Evolutionary conservation across 148 eudicot genomes (phyloP).

Genomic region (Rhododendron griersonianum): DNA sequence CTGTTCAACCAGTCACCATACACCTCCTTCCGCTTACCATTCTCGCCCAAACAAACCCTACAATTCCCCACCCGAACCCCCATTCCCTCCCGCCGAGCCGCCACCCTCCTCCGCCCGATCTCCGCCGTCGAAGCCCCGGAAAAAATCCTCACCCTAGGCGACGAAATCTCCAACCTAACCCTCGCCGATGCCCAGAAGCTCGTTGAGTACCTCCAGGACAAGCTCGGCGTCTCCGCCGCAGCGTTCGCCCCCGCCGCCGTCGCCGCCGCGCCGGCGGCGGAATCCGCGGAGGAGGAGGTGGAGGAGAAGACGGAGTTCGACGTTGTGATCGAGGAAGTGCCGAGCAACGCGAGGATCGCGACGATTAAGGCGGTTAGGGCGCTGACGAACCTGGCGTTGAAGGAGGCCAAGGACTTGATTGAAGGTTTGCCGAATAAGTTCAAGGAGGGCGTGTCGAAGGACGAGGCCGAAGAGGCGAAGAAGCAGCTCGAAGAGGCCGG

Average conservation of each 20-base stretch:
- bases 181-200: conserved; percentile 66
- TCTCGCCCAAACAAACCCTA: conserved; percentile 17
- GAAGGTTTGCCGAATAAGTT: conserved; percentile 90
- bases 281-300: conserved; percentile 28
- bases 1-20: conserved; percentile 23
- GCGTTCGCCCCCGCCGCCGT: conserved; percentile 62
- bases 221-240: conserved; percentile 76
- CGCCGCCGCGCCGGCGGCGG: conserved; percentile 32
- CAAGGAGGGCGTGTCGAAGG: conserved; percentile 71
- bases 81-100: conserved; percentile 25
- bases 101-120: conserved; percentile 53
- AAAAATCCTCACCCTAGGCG: conserved; percentile 47
- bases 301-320: conserved; percentile 96
- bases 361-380: conserved; percentile 89
- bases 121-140: conserved; percentile 72
- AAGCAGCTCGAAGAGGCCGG: conserved; percentile 92
- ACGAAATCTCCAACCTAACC: conserved; percentile 52
- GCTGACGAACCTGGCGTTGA: conserved; percentile 67
- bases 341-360: conserved; percentile 72
- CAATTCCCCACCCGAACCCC: conserved; percentile 31
- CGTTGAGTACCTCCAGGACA: conserved; percentile 13
- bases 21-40: conserved; percentile 22
- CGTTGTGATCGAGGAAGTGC: conserved; percentile 77
- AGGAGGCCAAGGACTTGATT: conserved; percentile 84
- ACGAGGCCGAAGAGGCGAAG: conserved; percentile 85